Percentiles rank a stretch among this genome's conserved stretches.
phyloP scores from a whole-genome alignment of 441 rosid genomes.

The Geranium incanum region DNA sequence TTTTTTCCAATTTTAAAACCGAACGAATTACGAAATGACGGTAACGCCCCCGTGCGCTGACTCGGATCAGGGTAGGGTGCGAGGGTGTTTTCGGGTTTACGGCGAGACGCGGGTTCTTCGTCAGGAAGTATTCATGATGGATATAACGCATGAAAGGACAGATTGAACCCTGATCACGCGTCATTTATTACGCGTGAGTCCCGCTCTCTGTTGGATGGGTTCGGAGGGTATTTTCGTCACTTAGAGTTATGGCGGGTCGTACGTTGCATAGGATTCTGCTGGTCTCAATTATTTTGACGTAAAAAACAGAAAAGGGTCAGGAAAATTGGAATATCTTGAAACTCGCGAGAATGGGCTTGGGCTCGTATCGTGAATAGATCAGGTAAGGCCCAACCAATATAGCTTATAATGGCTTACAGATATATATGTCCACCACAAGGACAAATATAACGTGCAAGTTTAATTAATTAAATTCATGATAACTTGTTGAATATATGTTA shows the following conservation, averaged over 20 bases:
- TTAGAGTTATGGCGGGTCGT: not conserved
- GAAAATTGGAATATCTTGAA: not conserved
- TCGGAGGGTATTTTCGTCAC: constrained; percentile 18
- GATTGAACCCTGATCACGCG: constrained; percentile 30
- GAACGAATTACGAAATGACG: constrained; percentile 11
- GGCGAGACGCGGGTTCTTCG: constrained; percentile 14
- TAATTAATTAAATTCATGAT: too few relatives aligned
- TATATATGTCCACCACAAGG: too few relatives aligned
- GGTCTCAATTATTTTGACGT: not conserved
- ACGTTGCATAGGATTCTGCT: not conserved
- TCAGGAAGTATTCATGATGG: constrained; percentile 25
- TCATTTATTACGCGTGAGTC: constrained; percentile 34
- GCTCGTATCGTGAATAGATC: not conserved
- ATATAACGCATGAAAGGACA: constrained; percentile 23
- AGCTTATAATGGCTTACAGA: too few relatives aligned
- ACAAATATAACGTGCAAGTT: too few relatives aligned
- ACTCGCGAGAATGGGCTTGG: not conserved
- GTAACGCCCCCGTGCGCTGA: constrained; percentile 7
- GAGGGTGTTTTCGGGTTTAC: constrained; percentile 14
- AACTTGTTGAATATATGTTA: too few relatives aligned
- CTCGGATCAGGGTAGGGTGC: not conserved
- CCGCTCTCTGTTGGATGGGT: constrained; percentile 17
- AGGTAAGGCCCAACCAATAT: too few relatives aligned
- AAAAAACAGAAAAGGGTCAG: not conserved
- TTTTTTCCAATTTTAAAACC: not conserved